Conservation (phyloP, 164 flowering plant genomes). For the Dillenia turbinata region DNA sequence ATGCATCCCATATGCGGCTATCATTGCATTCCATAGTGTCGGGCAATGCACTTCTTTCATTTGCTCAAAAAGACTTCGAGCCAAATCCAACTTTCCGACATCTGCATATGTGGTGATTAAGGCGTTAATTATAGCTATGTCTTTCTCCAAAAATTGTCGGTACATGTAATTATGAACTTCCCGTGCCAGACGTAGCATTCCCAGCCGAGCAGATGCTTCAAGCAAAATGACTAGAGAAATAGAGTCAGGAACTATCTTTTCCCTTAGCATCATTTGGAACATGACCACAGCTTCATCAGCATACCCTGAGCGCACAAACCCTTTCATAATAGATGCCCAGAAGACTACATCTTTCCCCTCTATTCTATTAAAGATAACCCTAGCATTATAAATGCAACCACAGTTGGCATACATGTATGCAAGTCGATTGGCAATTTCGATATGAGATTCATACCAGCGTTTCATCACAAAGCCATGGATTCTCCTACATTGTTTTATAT, state of each 20-base stretch:
- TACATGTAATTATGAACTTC: conserved; percentile 43
- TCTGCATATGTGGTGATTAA: conserved; percentile 47
- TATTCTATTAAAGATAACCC: conserved; percentile 33
- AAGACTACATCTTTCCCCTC: conserved; percentile 43
- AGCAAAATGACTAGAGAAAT: conserved; percentile 36
- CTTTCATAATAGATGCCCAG: conserved; percentile 62
- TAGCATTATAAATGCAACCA: conserved; percentile 33
- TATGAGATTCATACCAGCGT: conserved; percentile 25
- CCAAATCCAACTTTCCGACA: conserved; percentile 37
- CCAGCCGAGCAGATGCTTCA: conserved; percentile 43
- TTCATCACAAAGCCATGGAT: conserved; percentile 46
- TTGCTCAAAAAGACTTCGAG: conserved; percentile 32
- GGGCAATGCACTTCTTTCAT: background rate
- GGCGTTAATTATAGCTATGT: conserved; percentile 32
- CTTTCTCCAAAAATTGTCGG: conserved; percentile 27
- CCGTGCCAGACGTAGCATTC: conserved; percentile 27
- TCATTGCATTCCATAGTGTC: conserved; percentile 50
- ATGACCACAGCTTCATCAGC: conserved; percentile 38
- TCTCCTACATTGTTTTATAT: conserved; percentile 27
- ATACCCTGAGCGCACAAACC: conserved; percentile 30
- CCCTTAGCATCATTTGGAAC: conserved; percentile 34
- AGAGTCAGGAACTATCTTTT: conserved; percentile 27
- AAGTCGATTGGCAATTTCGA: conserved; percentile 43
- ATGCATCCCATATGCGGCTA: conserved; percentile 46
- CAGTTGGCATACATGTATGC: conserved; percentile 47